phyloP scores from a whole-genome alignment of 148 eudicot genomes.

The Nepenthes mirabilis region DNA sequence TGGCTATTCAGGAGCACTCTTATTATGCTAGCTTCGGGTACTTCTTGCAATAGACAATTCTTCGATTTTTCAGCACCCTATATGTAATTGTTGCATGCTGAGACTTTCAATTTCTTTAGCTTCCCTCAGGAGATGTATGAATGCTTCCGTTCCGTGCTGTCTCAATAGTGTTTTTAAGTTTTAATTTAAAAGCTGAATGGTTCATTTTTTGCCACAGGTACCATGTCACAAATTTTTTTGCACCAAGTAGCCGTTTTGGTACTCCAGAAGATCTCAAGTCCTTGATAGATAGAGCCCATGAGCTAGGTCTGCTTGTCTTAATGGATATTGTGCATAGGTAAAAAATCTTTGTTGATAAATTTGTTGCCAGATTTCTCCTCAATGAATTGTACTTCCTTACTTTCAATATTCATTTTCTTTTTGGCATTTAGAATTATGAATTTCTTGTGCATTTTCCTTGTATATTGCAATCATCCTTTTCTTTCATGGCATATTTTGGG shows the following conservation, averaged over 20 bases:
- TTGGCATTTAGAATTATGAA: too few species aligned
- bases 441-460: too few species aligned
- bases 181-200: not conserved
- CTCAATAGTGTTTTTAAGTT: not conserved
- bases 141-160: not conserved
- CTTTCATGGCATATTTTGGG: too few species aligned
- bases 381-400: not conserved
- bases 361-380: too few species aligned
- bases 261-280: conserved; percentile 98
- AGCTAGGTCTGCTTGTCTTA: conserved; percentile 82
- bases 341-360: too few species aligned
- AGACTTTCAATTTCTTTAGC: not conserved
- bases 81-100: not conserved
- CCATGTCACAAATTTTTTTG: conserved; percentile 96
- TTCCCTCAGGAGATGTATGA: not conserved
- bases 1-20: conserved; percentile 99
- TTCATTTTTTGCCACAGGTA: conserved; percentile 37
- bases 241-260: conserved; percentile 98
- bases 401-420: not conserved
- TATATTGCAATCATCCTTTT: too few species aligned
- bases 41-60: not conserved
- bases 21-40: conserved; percentile 99
- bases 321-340: conserved; percentile 99
- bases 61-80: not conserved
- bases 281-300: conserved; percentile 96